Conservation (phyloP, 2,329 filamentous ascomycete genomes). For the Colletotrichum magnum region DNA sequence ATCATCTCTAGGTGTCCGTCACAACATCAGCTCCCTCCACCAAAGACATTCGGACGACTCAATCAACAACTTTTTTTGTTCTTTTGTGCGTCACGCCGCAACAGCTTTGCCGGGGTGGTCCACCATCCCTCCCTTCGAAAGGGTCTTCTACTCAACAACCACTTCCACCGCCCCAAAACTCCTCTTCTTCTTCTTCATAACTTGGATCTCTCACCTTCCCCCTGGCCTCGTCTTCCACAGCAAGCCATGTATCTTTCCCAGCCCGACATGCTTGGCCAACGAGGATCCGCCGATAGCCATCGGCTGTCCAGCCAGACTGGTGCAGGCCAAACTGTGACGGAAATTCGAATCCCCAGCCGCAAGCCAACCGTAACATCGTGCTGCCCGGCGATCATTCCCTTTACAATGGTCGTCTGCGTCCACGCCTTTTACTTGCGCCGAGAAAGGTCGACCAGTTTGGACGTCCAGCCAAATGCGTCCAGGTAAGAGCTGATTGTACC, state of each 20-base stretch:
- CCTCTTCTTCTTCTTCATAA: constrained; percentile 31
- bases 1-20: constrained; percentile 31
- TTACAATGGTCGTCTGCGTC: constrained; percentile 16
- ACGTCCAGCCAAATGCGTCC: constrained; percentile 4
- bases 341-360: constrained; percentile 22
- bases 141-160: constrained; percentile 42
- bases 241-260: constrained; percentile 27
- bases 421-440: background rate
- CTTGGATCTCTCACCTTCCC: constrained; percentile 39
- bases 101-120: constrained; percentile 40
- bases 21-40: constrained; percentile 35
- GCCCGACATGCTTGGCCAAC: constrained; percentile 8
- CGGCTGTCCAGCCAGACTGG: background rate
- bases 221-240: constrained; percentile 25
- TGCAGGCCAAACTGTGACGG: constrained; percentile 1
- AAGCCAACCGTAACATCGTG: constrained; percentile 8
- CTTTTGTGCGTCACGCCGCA: constrained; percentile 41
- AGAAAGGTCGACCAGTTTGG: background rate
- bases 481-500: background rate
- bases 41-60: constrained; percentile 31
- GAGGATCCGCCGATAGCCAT: background rate
- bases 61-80: constrained; percentile 37
- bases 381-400: constrained; percentile 1
- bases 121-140: constrained; percentile 39
- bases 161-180: constrained; percentile 43